A percentile compares a stretch with the other conserved stretches of the same genome.
Conservation (phyloP, 257 asterid species). For the Solanum neorickii region DNA sequence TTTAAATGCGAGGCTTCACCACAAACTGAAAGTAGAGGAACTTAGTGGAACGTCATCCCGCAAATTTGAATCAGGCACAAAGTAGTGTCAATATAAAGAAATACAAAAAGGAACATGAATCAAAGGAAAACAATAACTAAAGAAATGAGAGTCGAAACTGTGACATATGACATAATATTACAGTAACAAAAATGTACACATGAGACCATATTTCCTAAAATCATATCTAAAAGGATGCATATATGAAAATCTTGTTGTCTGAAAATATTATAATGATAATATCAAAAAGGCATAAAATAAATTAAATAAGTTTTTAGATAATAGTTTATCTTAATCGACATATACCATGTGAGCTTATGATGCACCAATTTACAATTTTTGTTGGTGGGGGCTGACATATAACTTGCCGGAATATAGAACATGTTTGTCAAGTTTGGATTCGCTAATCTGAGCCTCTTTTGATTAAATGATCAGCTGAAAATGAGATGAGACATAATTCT, state of each 20-base stretch:
- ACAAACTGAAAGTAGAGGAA: neutral
- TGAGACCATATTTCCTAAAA: neutral
- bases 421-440: neutral
- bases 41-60: neutral
- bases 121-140: neutral
- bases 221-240: neutral
- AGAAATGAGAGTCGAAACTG: neutral
- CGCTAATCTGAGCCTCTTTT: neutral
- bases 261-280: too few relatives aligned
- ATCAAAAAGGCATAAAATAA: neutral
- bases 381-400: neutral
- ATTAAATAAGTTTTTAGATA: neutral
- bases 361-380: neutral
- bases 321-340: neutral
- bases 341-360: neutral
- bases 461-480: neutral
- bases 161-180: neutral
- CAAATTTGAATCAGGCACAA: neutral
- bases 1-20: neutral
- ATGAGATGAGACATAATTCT: neutral
- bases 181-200: neutral
- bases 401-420: neutral
- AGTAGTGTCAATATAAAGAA: neutral
- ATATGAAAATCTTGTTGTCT: too few relatives aligned
- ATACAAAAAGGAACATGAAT: neutral